These are phyloP conservation scores for Prunus armeniaca DNA, from an alignment of 306 rosid genomes.

Conservation along the genomic window DNA sequence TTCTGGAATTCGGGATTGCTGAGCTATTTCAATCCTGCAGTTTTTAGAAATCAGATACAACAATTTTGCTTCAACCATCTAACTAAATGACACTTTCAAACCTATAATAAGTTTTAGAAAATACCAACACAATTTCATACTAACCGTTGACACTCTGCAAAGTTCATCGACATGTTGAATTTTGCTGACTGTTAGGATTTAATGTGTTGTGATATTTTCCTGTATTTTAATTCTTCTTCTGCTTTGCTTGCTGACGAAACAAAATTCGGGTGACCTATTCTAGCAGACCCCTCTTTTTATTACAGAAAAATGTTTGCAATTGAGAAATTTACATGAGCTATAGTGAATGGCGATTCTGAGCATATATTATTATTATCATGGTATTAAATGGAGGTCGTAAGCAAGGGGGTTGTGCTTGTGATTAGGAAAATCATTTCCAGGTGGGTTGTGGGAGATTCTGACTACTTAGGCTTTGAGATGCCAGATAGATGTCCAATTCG, in stretches of 20 bases:
- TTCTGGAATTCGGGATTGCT: too few relatives aligned
- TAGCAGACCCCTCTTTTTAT: too few relatives aligned
- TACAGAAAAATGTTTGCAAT: too few relatives aligned
- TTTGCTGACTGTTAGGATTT: slow-evolving; percentile 9
- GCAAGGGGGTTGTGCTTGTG: background rate
- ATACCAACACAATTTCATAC: too few relatives aligned
- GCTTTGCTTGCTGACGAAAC: background rate
- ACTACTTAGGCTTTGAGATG: slow-evolving; percentile 22
- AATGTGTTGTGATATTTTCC: background rate
- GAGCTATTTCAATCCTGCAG: too few relatives aligned
- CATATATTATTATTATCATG: too few relatives aligned
- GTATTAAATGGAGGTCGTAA: background rate
- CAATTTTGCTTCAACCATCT: too few relatives aligned
- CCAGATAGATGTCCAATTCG: slow-evolving; percentile 39
- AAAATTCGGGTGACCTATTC: too few relatives aligned
- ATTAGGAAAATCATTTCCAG: background rate
- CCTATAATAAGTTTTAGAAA: too few relatives aligned
- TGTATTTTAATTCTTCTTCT: slow-evolving; percentile 14
- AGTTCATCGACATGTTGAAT: slow-evolving; percentile 14
- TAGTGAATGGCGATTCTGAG: too few relatives aligned
- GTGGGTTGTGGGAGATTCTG: slow-evolving; percentile 17
- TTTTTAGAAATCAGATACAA: too few relatives aligned
- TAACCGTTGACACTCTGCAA: background rate
- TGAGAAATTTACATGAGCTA: slow-evolving; percentile 7
- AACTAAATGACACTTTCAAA: too few relatives aligned